Evolutionary conservation across 495 filamentous ascomycete species (phyloP).

Genomic region (Penicillium cataractarum): DNA sequence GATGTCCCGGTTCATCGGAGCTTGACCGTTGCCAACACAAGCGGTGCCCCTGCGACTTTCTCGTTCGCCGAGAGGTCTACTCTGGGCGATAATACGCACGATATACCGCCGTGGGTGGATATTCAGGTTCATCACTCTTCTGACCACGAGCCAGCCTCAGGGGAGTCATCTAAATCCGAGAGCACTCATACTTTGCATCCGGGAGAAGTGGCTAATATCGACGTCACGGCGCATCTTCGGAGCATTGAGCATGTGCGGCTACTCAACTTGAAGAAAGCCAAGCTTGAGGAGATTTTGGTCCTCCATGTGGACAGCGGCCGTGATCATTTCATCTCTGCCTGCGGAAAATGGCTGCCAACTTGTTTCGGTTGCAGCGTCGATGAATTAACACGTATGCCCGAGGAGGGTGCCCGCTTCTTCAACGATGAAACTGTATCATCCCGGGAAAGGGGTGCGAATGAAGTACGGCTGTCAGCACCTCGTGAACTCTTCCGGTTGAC

Average conservation of each 20-base stretch:
- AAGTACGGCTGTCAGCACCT: conserved; percentile 71
- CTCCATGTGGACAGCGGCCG: conserved; percentile 83
- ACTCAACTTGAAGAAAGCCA: conserved; percentile 68
- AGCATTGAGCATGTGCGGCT: conserved; percentile 63
- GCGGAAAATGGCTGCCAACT: conserved; percentile 76
- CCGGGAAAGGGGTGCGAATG: conserved; percentile 41
- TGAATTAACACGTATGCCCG: conserved; percentile 81
- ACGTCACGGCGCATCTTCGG: conserved; percentile 65
- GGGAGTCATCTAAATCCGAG: conserved; percentile 32
- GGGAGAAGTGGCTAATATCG: conserved; percentile 75
- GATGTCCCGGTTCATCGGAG: conserved; percentile 63
- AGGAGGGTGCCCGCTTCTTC: conserved; percentile 67
- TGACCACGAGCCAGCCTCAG: conserved; percentile 31
- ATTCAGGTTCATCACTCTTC: conserved; percentile 60
- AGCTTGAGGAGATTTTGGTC: conserved; percentile 84
- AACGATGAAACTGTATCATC: conserved; percentile 27
- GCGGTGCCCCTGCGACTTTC: conserved; percentile 74
- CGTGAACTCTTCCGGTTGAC: conserved; percentile 87
- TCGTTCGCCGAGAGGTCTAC: conserved; percentile 71
- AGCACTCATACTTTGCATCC: conserved; percentile 69
- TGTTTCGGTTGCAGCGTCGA: conserved; percentile 82
- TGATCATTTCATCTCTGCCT: conserved; percentile 88
- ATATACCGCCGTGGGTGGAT: conserved; percentile 65
- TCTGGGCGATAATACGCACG: conserved; percentile 44
- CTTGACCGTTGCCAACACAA: conserved; percentile 90